These are phyloP conservation scores for Magnusiomyces suaveolens DNA, from an alignment of 1,139 yeast genomes.

Conservation along the genomic window DNA sequence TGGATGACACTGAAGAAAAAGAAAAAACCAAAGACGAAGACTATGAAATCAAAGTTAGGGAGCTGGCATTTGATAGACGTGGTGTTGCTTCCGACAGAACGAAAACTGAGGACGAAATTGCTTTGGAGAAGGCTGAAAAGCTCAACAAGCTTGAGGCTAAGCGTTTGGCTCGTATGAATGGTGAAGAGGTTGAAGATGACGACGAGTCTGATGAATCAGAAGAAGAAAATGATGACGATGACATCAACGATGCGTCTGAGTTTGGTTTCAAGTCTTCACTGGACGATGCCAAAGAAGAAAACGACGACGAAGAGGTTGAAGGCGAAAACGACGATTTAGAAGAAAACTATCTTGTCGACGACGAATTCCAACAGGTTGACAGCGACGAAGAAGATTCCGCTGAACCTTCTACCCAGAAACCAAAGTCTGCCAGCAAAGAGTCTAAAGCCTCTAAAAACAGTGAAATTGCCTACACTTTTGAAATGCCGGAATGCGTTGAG, in stretches of 20 bases:
- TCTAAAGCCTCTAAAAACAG: conserved; percentile 1
- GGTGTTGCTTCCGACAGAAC: conserved; percentile 96
- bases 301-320: conserved; percentile 17
- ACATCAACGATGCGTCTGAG: conserved; percentile 15
- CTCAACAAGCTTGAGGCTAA: conserved; percentile 64
- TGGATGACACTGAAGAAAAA: conserved; percentile 12
- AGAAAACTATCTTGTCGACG: conserved; percentile 21
- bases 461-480: conserved; percentile 47
- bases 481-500: conserved; percentile 26
- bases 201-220: conserved; percentile 36
- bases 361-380: conserved; percentile 32
- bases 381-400: conserved; percentile 22
- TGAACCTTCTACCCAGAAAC: conserved; percentile 15
- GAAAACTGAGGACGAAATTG: conserved; percentile 79
- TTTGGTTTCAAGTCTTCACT: conserved; percentile 22
- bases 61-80: conserved; percentile 72
- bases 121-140: conserved; percentile 56
- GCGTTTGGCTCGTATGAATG: conserved; percentile 78
- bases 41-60: conserved; percentile 72
- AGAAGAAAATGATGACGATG: conserved; percentile 22
- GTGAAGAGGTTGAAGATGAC: conserved; percentile 42
- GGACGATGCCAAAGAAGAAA: conserved; percentile 16
- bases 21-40: conserved; percentile 41
- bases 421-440: conserved; percentile 12
- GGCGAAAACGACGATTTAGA: conserved; percentile 20